Base-by-base conservation (phyloP, 2,329 filamentous ascomycete species). In the Cladosporium austrohemisphaericum region DNA sequence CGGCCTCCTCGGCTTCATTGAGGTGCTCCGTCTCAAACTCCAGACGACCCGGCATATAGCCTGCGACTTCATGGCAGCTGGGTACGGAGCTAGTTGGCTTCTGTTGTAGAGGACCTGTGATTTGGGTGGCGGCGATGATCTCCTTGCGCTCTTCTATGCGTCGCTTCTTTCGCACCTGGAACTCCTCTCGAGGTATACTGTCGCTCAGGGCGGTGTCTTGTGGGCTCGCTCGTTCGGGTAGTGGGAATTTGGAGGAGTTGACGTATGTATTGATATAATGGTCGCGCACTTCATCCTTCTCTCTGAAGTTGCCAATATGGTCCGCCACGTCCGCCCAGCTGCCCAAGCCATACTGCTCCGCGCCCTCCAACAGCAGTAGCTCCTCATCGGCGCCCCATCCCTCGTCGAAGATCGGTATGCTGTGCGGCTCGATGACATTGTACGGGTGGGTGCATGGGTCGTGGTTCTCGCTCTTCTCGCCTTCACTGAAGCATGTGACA, bases 381-480 rank as follows among this genome's bases (percentile, higher is more conserved):
- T 98, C 93, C 67, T 98, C 93, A 65, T 98, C 93, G 19, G 93
- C 93, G 45, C 93, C 93, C 93, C 93, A 98, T 64, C 95, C 91
- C 51, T 82, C 80, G 57, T 91, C 85, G 63, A 95, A 98, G 51
- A 98, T 97, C 1, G 93, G 93, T 41, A 98, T 95, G 0, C 92
- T 96, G 65, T 98, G 95, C 63, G 97, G 93, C 68, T 98, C 93
- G 57, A 98, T 96, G 26, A 98, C 93, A 55, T 88, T 86, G 68
- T 85, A 98, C 11, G 88, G 77, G 70, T 98, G 93, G 10, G 86
- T 87, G 4, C 83, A 79, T 6, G 93, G 92, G 57, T 94, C 84
- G 68, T 98, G 93, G 49, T 86, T 84, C 60, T 88, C 87, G 55
- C 88, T 88, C 37, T 80, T 77, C 61, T 88, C 81, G 55, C 89